These are phyloP conservation scores for Rhizoclosmatium sp. DNA, from an alignment of 192 early-diverging fungal genomes.

Conservation along the genomic window DNA sequence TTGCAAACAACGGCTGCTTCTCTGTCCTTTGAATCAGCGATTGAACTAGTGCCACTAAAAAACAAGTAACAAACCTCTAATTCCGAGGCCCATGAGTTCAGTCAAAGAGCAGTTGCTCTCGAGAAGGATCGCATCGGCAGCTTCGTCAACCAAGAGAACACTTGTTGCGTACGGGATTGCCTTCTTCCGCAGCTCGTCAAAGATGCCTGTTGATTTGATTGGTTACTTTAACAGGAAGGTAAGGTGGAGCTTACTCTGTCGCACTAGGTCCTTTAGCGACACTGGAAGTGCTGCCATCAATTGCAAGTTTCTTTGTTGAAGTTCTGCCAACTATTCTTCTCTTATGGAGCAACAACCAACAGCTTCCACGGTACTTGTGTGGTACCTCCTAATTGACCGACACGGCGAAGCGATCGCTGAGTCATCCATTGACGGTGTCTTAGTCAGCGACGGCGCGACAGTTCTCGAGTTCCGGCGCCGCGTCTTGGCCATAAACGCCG, in stretches of 20 bases:
- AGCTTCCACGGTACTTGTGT: too few species aligned
- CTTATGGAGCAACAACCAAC: too few species aligned
- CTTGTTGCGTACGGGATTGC: background rate
- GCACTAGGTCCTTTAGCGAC: slow-evolving; percentile 26
- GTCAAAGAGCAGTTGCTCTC: slow-evolving; percentile 22
- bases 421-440: too few species aligned
- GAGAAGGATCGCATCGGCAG: background rate
- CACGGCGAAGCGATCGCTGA: too few species aligned
- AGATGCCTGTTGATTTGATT: background rate
- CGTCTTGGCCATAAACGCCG: too few species aligned
- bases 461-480: too few species aligned
- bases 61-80: slow-evolving; percentile 18
- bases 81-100: slow-evolving; percentile 26
- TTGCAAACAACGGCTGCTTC: slow-evolving; percentile 11
- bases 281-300: background rate
- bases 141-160: slow-evolving; percentile 21
- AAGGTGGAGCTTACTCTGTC: background rate
- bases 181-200: slow-evolving; percentile 14
- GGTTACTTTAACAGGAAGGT: background rate
- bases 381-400: too few species aligned
- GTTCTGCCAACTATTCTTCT: background rate
- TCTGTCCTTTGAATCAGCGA: background rate
- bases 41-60: background rate
- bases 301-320: background rate
- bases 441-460: too few species aligned